A percentile compares a stretch with the other conserved stretches of the same genome.
phyloP scores from a whole-genome alignment of 345 rosid species.

The Eucalyptus sp. region DNA sequence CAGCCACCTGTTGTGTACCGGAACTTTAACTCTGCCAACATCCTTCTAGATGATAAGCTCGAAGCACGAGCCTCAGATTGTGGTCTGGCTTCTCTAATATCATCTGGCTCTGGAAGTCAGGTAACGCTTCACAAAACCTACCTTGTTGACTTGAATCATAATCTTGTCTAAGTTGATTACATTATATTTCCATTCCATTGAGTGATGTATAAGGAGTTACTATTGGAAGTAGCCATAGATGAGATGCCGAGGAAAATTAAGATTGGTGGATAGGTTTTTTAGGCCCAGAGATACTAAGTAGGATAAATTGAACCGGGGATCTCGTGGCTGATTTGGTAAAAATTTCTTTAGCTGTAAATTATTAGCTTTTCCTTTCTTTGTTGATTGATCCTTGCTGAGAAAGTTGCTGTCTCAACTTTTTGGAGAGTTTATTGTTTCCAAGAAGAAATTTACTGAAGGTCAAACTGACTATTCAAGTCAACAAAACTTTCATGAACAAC shows the following conservation, averaged over 20 bases:
- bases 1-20: slow-evolving; percentile 66
- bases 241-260: not conserved
- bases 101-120: slow-evolving; percentile 46
- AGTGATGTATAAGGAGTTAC: not conserved
- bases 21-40: slow-evolving; percentile 69
- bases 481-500: not conserved
- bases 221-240: not conserved
- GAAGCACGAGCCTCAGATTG: slow-evolving; percentile 66
- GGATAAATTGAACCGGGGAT: not conserved
- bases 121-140: slow-evolving; percentile 8
- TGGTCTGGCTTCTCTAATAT: slow-evolving; percentile 54
- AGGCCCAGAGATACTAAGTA: not conserved
- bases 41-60: slow-evolving; percentile 67
- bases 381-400: not conserved
- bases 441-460: not conserved
- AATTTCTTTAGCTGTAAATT: not conserved
- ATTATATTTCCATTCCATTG: not conserved
- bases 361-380: not conserved
- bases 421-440: not conserved
- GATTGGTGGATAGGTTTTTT: not conserved
- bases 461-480: not conserved
- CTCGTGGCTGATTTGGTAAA: not conserved
- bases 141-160: not conserved
- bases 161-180: not conserved
- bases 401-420: not conserved